Percentiles rank a stretch among this genome's conserved stretches.
These are phyloP conservation scores for Colletotrichum chrysophilum DNA, from an alignment of 2,329 filamentous ascomycete species.

Conservation along the genomic window DNA sequence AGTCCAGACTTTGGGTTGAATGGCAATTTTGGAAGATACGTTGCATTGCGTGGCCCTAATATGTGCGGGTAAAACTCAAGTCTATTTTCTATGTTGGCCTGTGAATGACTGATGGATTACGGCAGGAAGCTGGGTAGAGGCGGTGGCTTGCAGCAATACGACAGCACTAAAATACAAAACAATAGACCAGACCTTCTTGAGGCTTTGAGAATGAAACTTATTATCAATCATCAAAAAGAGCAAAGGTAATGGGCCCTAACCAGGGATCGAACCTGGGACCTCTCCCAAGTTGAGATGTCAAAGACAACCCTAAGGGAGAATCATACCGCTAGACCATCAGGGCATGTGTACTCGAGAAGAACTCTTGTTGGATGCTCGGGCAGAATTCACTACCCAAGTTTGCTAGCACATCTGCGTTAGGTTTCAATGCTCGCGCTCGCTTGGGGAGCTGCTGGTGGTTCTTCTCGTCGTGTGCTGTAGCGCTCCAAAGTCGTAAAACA, in stretches of 20 bases:
- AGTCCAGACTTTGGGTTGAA: no score
- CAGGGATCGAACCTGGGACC: slow-evolving; percentile 10
- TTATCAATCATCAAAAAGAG: background rate
- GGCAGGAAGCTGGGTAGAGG: no score
- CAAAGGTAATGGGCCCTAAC: background rate
- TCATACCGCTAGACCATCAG: slow-evolving; percentile 12
- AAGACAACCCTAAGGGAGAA: background rate
- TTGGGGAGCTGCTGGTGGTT: background rate
- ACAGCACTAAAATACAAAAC: no score
- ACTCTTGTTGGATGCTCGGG: fast-evolving
- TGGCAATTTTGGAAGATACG: no score
- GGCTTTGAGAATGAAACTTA: background rate
- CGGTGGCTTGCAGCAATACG: no score
- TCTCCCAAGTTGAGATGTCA: background rate
- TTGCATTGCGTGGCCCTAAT: fast-evolving
- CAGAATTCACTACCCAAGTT: background rate
- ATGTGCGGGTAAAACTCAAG: no score
- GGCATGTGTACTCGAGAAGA: background rate
- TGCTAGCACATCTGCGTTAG: fast-evolving
- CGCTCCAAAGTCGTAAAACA: background rate
- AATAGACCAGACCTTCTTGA: no score
- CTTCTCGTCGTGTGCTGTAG: background rate
- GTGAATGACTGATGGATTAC: no score
- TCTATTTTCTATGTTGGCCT: no score
- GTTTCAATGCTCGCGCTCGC: background rate